Base-by-base conservation (phyloP, 2,329 filamentous ascomycete species). In the Metarhizium robertsii region DNA sequence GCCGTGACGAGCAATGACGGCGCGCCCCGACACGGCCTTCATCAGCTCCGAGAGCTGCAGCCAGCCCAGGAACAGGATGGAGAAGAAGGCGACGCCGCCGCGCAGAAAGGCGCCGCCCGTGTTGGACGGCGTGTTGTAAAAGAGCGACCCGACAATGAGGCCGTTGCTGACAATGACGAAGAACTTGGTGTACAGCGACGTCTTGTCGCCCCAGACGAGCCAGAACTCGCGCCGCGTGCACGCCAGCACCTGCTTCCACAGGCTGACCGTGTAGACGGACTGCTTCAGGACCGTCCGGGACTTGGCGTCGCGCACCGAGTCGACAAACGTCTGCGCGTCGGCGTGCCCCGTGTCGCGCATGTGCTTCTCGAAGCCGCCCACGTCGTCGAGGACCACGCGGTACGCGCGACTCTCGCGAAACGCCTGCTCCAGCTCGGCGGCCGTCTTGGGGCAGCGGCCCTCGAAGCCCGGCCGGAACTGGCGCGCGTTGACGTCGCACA, bases 121-220 rank as follows among this genome's bases (percentile, higher is more conserved):
- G 49, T 78, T 75, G 0, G 72, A 60, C 0, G 78, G 70, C 34
- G 88, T 71, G 58, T 88, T 81, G 63, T 90, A 89, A 71, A 94
- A 94, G 18, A 94, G 75, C 2, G 86, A 89, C 2, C 88, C 86
- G 54, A 92, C 85, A 58, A 95, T 88, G 10, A 95, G 76, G 4
- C 69, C 75, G 66, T 89, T 88, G 56, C 85, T 79, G 56, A 92
- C 71, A 62, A 91, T 88, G 66, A 90, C 90, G 69, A 90, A 87
- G 57, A 87, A 78, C 61, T 92, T 94, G 45, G 88, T 92, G 67
- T 84, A 86, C 1, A 94, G 76, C 0, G 87, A 86, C 1, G 84
- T 84, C 57, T 79, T 85, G 69, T 95, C 88, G 43, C 88, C 88
- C 71, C 83, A 80, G 2, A 90, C 77, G 6, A 94, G 78, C 86